Percentiles rank a stretch among this genome's conserved stretches.
Evolutionary conservation across 2,329 filamentous ascomycete genomes (phyloP).

Genomic region (Chaetothyriales sp.): DNA sequence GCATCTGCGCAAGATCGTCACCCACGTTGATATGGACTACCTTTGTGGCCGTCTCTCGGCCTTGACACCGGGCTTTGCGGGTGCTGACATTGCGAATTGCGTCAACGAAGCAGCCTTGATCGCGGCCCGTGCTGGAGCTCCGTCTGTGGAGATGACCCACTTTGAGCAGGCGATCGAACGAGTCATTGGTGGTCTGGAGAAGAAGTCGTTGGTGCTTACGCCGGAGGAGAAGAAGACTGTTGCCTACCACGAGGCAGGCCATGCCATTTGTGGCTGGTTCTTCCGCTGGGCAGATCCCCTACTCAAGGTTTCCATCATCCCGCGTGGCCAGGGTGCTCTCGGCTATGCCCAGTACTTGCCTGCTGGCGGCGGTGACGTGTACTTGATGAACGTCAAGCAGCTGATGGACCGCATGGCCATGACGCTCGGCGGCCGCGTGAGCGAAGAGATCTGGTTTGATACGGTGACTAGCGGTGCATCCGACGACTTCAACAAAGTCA

Average conservation of each 20-base stretch:
- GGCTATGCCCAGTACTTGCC: conserved; percentile 98
- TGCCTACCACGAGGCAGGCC: conserved; percentile 94
- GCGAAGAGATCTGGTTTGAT: conserved; percentile 90
- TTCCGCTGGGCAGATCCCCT: conserved; percentile 92
- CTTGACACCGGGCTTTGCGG: conserved; percentile 88
- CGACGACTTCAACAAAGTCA: conserved; percentile 98
- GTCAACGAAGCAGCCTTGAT: conserved; percentile 95
- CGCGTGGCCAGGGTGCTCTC: conserved; percentile 79
- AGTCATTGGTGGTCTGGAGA: conserved; percentile 89
- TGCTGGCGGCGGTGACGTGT: conserved; percentile 56
- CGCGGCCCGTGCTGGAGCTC: conserved; percentile 68
- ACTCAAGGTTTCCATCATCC: conserved; percentile 96
- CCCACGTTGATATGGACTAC: conserved; percentile 74
- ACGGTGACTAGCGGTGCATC: conserved; percentile 89
- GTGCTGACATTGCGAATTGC: conserved; percentile 95
- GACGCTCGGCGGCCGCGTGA: conserved; percentile 89
- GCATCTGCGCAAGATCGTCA: conserved; percentile 87
- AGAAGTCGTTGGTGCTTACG: conserved; percentile 86
- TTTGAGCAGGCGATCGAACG: conserved; percentile 97
- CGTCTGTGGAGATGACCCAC: conserved; percentile 70
- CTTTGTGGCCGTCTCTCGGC: conserved; percentile 79
- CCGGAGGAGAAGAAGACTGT: conserved; percentile 92
- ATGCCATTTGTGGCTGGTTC: conserved; percentile 97
- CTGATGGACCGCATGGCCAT: conserved; percentile 99
- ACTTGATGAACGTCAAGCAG: conserved; percentile 89